Evolutionary conservation across 148 eudicot genomes (phyloP).

Genomic region (Rhododendron mucronatum): DNA sequence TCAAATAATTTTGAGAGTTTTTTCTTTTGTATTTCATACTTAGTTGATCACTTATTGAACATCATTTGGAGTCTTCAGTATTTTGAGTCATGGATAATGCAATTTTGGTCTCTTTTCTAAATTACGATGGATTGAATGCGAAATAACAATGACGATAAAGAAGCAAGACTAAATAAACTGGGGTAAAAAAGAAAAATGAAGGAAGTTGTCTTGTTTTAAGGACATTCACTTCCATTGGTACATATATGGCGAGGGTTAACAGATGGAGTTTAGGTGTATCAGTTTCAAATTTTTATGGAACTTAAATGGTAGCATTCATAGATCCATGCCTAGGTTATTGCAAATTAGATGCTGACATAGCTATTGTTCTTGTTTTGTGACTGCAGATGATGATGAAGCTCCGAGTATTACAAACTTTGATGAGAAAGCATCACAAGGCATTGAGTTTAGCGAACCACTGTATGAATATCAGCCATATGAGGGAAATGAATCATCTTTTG

Average conservation of each 20-base stretch:
- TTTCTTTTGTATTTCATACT: background rate
- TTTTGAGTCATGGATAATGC: background rate
- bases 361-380: conserved; percentile 6
- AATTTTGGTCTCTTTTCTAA: background rate
- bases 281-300: background rate
- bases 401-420: conserved; percentile 9
- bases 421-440: conserved; percentile 27
- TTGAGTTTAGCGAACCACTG: conserved; percentile 19
- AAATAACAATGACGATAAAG: background rate
- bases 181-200: background rate
- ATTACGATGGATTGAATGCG: background rate
- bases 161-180: background rate
- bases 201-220: background rate
- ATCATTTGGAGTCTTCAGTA: background rate
- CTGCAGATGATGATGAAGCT: conserved; percentile 28
- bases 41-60: background rate
- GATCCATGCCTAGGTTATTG: background rate
- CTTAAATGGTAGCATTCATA: background rate
- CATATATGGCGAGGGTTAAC: background rate
- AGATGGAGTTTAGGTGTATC: background rate
- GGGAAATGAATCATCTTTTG: conserved; percentile 18
- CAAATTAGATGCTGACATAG: background rate
- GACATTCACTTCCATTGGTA: background rate
- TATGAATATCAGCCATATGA: conserved; percentile 27
- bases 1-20: background rate